Base-by-base conservation (phyloP, 139 green algal species). In the Auxenochlorella protothecoides region DNA sequence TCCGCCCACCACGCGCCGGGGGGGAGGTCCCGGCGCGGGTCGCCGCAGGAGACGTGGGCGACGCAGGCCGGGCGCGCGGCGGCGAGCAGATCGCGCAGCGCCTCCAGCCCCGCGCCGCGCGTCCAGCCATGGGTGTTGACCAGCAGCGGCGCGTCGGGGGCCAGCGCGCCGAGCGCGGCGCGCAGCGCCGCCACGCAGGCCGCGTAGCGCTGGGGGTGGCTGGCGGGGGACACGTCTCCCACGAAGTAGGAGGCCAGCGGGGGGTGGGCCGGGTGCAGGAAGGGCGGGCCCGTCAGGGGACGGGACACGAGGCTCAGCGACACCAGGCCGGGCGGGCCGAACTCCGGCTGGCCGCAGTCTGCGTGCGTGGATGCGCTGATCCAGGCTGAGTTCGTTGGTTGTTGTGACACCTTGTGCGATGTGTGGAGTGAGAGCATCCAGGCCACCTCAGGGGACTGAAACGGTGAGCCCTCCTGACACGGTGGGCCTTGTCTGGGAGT, bases 101-200 rank as follows among this genome's bases (percentile, higher is more conserved):
- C 61, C 14, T 96, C 89, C 56, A 90, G 78, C 2, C 91, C 91
- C 6, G 92, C 44, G 1, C 91, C 90, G 65, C 85, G 79, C 55
- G 95, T 77, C 90, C 91, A 96, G 70, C 91, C 91, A 68, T 87
- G 84, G 5, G 86, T 93, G 74, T 96, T 96, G 70, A 96, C 71
- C 9, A 96, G 82, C 54, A 96, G 68, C 2, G 90, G 88, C 15
- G 77, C 14, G 9, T 6, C 5, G 53, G 52, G 12, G 10, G 52
- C 53, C 15, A n/a, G 5, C 63, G 79, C 79, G 53, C 70, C 67
- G 79, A 86, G 85, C 75, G 74, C 77, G n/a, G 5, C 27, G 12
- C 59, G 62, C 73, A 96, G 80, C 12, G 79, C 65, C 13, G 67
- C 66, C 9, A 91, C 70, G 44, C 80, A 79, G 4, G 73, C 55